Percentiles rank a stretch among this genome's conserved stretches.
These are phyloP conservation scores for Phytopythium aichiense DNA, from an alignment of 352 stramenopile species.

Conservation along the genomic window DNA sequence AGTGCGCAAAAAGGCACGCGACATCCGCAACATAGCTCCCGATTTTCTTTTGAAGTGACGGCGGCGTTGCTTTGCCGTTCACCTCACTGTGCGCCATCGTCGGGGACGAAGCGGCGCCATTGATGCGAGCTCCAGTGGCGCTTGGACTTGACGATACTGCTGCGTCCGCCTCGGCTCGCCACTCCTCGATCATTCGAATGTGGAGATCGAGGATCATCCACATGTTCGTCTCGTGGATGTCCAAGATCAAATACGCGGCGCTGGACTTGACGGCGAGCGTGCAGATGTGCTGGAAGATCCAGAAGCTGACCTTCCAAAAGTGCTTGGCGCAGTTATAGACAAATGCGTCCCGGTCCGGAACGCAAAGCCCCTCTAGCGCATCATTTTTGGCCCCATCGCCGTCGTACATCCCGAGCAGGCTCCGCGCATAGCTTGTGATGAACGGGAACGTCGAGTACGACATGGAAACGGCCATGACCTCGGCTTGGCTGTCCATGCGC, in stretches of 20 bases:
- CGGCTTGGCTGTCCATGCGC: constrained; percentile 61
- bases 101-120: not conserved
- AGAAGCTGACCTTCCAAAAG: constrained; percentile 75
- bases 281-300: constrained; percentile 81
- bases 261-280: constrained; percentile 67
- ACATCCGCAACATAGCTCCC: constrained; percentile 58
- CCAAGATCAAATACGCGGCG: constrained; percentile 73
- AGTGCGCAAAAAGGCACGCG: constrained; percentile 69
- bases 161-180: constrained; percentile 22
- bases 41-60: constrained; percentile 39
- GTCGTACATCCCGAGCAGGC: constrained; percentile 67
- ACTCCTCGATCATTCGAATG: constrained; percentile 67
- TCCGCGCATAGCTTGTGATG: constrained; percentile 80
- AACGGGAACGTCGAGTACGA: constrained; percentile 84
- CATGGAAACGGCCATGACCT: constrained; percentile 69
- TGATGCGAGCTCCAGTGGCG: not conserved
- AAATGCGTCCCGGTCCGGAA: constrained; percentile 53
- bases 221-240: constrained; percentile 76
- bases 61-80: not conserved
- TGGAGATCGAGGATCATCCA: constrained; percentile 81
- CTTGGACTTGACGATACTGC: not conserved
- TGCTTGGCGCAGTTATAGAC: constrained; percentile 62
- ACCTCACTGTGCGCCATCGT: constrained; percentile 1
- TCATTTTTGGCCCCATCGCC: constrained; percentile 61
- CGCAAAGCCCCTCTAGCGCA: constrained; percentile 45